phyloP scores from a whole-genome alignment of 306 rosid species.

The cucumber (Cucumis sativus) region Cucumber_9930_V3 NC_026658.2:1362001-1362500 shows the following conservation, averaged over 20 bases:
- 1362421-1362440: not conserved
- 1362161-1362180: not conserved
- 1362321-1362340: not conserved
- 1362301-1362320: not conserved
- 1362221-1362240: not conserved
- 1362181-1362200: not conserved
- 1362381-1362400: not conserved
- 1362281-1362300: not conserved
- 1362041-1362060: not conserved
- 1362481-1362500: constrained; percentile 39
- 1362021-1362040: not conserved
- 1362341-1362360: not conserved
- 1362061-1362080: not conserved
- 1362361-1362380: not conserved
- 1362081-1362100: not conserved
- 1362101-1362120: not conserved
- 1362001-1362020: not conserved
- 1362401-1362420: not conserved
- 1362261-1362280: not conserved
- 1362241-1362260: not conserved
- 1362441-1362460: not conserved
- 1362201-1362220: not conserved
- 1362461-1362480: constrained; percentile 9
- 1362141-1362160: not conserved
- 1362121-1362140: not conserved